phyloP scores from a whole-genome alignment of 306 rosid species.

The Adenanthera pavonina region DNA sequence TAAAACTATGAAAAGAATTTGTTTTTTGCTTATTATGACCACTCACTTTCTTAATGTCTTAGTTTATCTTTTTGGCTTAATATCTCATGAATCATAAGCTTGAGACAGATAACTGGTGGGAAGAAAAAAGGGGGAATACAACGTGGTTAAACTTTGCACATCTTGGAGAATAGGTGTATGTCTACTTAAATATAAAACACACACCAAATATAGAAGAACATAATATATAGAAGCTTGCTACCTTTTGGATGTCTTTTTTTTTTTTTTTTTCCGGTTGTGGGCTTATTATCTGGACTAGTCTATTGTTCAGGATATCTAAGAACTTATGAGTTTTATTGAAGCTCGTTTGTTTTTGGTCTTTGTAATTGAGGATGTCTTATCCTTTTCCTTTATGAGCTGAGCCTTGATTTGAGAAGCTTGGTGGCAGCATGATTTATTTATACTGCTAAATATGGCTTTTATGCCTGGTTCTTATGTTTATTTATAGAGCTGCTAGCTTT shows the following conservation, averaged over 20 bases:
- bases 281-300: neutral
- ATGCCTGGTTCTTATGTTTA: conserved; percentile 33
- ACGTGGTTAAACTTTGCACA: neutral
- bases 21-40: neutral
- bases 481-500: conserved; percentile 21
- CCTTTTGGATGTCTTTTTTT: neutral
- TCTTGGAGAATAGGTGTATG: conserved; percentile 2
- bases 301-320: neutral
- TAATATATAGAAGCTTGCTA: neutral
- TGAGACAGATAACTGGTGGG: neutral
- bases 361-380: neutral
- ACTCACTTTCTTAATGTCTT: conserved; percentile 3
- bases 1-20: neutral
- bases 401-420: conserved; percentile 7
- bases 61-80: neutral
- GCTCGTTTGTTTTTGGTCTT: neutral
- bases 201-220: neutral
- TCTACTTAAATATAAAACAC: neutral
- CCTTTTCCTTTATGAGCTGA: conserved; percentile 6
- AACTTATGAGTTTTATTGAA: neutral
- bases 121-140: neutral
- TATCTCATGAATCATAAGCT: neutral
- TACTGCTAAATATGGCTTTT: conserved; percentile 21
- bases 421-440: conserved; percentile 21
- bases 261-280: neutral